Conservation (phyloP, 129 eudicot species). For the Centella asiatica region DNA sequence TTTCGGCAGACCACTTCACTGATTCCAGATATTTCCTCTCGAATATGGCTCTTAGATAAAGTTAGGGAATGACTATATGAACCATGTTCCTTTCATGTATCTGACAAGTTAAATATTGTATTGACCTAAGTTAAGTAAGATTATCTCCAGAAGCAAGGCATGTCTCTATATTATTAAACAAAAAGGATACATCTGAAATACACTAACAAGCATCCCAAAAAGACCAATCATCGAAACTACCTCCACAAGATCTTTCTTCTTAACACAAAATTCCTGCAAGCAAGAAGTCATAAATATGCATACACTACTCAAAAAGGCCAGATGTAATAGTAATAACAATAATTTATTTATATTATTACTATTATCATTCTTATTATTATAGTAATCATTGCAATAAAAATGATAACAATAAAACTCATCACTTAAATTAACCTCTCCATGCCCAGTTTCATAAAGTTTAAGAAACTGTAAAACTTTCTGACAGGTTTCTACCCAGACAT, state of each 20-base stretch:
- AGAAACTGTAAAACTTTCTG: too few relatives aligned
- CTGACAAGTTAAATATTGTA: not conserved
- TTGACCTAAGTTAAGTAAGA: not conserved
- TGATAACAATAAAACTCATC: too few relatives aligned
- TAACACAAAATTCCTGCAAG: constrained; percentile 71
- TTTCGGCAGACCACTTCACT: constrained; percentile 54
- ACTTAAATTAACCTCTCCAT: too few relatives aligned
- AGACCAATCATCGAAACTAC: constrained; percentile 71
- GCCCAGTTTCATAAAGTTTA: not conserved
- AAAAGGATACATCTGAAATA: constrained; percentile 77
- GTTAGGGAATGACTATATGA: constrained; percentile 28
- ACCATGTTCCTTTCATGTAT: not conserved
- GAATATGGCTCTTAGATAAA: constrained; percentile 35
- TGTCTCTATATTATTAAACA: not conserved
- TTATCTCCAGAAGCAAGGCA: not conserved
- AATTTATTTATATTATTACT: too few relatives aligned
- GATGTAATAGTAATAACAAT: not conserved
- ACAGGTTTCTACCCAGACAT: not conserved
- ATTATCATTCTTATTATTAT: too few relatives aligned
- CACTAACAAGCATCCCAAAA: constrained; percentile 63
- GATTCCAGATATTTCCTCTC: constrained; percentile 56
- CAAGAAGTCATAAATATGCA: not conserved
- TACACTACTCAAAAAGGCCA: not conserved
- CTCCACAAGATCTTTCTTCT: constrained; percentile 66
- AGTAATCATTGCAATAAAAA: too few relatives aligned